A percentile compares a stretch with the other conserved stretches of the same genome.
These are phyloP conservation scores for Candida corydali DNA, from an alignment of 805 yeast species.

Conservation along the genomic window DNA sequence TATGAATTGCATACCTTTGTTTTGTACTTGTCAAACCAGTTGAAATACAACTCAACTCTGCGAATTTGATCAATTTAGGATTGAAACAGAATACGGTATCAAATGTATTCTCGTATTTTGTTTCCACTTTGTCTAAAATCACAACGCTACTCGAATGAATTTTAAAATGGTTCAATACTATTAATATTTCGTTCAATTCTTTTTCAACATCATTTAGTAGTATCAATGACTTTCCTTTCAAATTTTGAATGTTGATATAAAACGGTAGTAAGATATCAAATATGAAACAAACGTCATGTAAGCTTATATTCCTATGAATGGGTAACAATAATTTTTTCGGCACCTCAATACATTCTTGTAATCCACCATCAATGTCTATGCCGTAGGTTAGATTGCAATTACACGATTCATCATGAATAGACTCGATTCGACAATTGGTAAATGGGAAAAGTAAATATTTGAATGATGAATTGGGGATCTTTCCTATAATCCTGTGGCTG, in stretches of 20 bases:
- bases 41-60: constrained; percentile 16
- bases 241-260: constrained; percentile 12
- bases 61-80: constrained; percentile 16
- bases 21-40: constrained; percentile 26
- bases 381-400: constrained; percentile 24
- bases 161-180: constrained; percentile 26
- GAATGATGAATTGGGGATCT: constrained; percentile 14
- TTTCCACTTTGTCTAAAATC: constrained; percentile 13
- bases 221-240: constrained; percentile 17
- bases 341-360: constrained; percentile 33
- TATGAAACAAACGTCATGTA: constrained; percentile 34
- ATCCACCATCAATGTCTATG: constrained; percentile 33
- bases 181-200: constrained; percentile 36
- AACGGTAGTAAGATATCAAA: constrained; percentile 34
- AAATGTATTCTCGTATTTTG: constrained; percentile 6
- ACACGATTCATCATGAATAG: constrained; percentile 14
- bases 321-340: constrained; percentile 22
- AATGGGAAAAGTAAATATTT: constrained; percentile 30
- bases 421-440: constrained; percentile 28
- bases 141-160: constrained; percentile 12
- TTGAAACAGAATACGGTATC: constrained; percentile 15
- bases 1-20: constrained; percentile 19
- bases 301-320: constrained; percentile 26
- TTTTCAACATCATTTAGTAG: constrained; percentile 22
- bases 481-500: constrained; percentile 30